phyloP scores from a whole-genome alignment of 495 filamentous ascomycete species.

The Aspergillus asperescens region DNA sequence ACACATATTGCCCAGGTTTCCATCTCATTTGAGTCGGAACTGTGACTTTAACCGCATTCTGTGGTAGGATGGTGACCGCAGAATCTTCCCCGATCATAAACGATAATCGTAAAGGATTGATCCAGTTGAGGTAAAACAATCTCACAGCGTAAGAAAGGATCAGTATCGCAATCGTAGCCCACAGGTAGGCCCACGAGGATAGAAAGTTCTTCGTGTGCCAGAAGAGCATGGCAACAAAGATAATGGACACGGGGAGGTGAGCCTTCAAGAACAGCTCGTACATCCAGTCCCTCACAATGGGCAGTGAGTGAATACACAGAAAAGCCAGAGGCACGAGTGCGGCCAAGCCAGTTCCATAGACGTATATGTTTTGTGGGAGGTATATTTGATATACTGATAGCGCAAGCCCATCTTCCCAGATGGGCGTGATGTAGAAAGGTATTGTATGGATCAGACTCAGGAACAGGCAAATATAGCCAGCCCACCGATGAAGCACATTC shows the following conservation, averaged over 20 bases:
- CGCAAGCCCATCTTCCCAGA: slow-evolving; percentile 74
- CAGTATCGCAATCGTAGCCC: slow-evolving; percentile 77
- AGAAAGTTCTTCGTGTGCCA: slow-evolving; percentile 96
- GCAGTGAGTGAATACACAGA: slow-evolving; percentile 78
- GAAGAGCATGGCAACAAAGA: slow-evolving; percentile 81
- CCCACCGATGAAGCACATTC: slow-evolving; percentile 91
- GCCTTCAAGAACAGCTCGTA: slow-evolving; percentile 83
- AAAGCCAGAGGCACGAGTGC: slow-evolving; percentile 74
- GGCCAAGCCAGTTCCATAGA: slow-evolving; percentile 88
- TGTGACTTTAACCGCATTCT: slow-evolving; percentile 89
- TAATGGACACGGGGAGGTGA: slow-evolving; percentile 74
- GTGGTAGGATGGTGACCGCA: slow-evolving; percentile 77
- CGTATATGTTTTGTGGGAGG: slow-evolving; percentile 56
- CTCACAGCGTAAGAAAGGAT: slow-evolving; percentile 57
- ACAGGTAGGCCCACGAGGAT: slow-evolving; percentile 86
- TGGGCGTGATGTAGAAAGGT: slow-evolving; percentile 84
- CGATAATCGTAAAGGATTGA: slow-evolving; percentile 69
- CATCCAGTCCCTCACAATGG: slow-evolving; percentile 54
- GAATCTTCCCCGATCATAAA: slow-evolving; percentile 86
- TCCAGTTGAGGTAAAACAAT: slow-evolving; percentile 79
- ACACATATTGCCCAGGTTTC: slow-evolving; percentile 92
- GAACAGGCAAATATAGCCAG: slow-evolving; percentile 80
- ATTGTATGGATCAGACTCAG: slow-evolving; percentile 76
- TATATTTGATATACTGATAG: slow-evolving; percentile 58
- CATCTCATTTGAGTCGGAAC: slow-evolving; percentile 89